phyloP scores from a whole-genome alignment of 164 flowering plant species.

The Tetrastigma voinierianum region DNA sequence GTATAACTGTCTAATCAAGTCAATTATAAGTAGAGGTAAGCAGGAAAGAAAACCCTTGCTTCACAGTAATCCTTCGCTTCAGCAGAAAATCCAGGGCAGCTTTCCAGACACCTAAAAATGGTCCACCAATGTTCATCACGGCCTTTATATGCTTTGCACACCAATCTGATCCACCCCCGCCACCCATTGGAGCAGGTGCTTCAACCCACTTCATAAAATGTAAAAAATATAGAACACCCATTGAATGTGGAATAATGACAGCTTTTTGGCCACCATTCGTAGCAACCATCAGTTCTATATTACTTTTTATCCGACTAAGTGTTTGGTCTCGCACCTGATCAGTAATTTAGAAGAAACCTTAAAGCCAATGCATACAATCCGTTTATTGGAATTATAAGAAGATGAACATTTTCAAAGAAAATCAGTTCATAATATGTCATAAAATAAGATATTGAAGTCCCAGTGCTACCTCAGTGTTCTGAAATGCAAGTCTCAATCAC shows the following conservation, averaged over 20 bases:
- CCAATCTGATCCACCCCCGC: conserved; percentile 82
- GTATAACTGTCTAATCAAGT: too few relatives aligned
- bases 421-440: too few relatives aligned
- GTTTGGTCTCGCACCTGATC: conserved; percentile 69
- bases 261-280: conserved; percentile 71
- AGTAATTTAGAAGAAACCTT: neutral
- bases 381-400: neutral
- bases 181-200: conserved; percentile 87
- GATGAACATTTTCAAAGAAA: neutral
- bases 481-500: conserved; percentile 77
- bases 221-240: conserved; percentile 73
- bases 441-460: neutral
- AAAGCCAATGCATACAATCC: neutral
- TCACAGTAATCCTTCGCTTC: conserved; percentile 97
- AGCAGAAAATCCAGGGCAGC: conserved; percentile 86
- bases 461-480: conserved; percentile 64
- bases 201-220: conserved; percentile 91
- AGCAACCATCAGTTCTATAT: conserved; percentile 68
- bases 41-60: conserved; percentile 55
- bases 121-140: conserved; percentile 88
- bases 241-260: conserved; percentile 73
- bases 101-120: conserved; percentile 95
- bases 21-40: neutral
- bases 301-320: conserved; percentile 68
- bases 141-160: conserved; percentile 75